Percentiles rank a stretch among this genome's conserved stretches.
These are phyloP conservation scores for Candolleomyces efflorescens DNA, from an alignment of 768 basidiomycete genomes.

Conservation along the genomic window DNA sequence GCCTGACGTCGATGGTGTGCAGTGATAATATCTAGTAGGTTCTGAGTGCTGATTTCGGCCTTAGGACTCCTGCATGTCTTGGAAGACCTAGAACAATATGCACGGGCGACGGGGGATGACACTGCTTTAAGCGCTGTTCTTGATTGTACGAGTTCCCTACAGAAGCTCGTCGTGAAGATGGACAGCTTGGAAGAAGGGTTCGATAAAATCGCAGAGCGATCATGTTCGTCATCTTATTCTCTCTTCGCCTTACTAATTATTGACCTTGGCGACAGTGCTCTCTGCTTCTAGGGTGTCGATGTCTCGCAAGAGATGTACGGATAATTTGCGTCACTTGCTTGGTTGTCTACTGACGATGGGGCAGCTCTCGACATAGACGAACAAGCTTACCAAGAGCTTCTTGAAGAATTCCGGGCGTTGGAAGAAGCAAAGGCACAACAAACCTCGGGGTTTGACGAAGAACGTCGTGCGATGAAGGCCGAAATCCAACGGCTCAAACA, in stretches of 20 bases:
- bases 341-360: background rate
- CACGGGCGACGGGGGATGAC: constrained; percentile 40
- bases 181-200: constrained; percentile 77
- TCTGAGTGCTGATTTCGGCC: constrained; percentile 10
- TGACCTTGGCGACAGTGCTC: constrained; percentile 45
- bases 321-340: background rate
- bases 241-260: constrained; percentile 4
- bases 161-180: constrained; percentile 72
- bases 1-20: constrained; percentile 67
- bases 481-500: constrained; percentile 54
- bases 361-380: constrained; percentile 74
- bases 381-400: constrained; percentile 66
- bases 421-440: constrained; percentile 54
- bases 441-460: constrained; percentile 56
- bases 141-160: constrained; percentile 58
- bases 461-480: constrained; percentile 48
- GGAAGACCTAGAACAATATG: constrained; percentile 60
- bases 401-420: constrained; percentile 58
- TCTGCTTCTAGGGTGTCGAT: constrained; percentile 68
- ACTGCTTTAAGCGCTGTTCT: constrained; percentile 51
- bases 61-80: constrained; percentile 59
- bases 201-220: constrained; percentile 82
- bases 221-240: constrained; percentile 46
- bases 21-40: constrained; percentile 5
- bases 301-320: constrained; percentile 71